phyloP scores from a whole-genome alignment of 805 yeast species.

The Aciculoconidium aculeatum region DNA sequence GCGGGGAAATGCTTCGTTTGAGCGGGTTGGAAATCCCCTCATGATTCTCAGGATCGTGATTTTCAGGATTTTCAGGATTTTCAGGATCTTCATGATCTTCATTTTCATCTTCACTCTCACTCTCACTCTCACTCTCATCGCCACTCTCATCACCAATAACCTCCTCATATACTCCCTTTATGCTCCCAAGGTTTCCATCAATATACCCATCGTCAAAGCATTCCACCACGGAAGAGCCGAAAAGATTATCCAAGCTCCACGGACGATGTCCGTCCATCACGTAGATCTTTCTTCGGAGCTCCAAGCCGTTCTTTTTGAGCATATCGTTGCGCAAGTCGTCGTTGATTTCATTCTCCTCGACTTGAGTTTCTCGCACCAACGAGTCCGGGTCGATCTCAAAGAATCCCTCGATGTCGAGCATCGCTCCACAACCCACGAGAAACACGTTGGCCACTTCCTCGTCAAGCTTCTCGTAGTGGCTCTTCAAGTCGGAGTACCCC shows the following conservation, averaged over 20 bases:
- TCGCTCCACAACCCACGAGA: slow-evolving; percentile 89
- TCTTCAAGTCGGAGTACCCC: slow-evolving; percentile 76
- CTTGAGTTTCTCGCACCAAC: slow-evolving; percentile 34
- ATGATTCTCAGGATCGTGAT: slow-evolving; percentile 2
- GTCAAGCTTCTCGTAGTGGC: slow-evolving; percentile 60
- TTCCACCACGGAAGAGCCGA: slow-evolving; percentile 69
- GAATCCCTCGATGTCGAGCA: slow-evolving; percentile 76
- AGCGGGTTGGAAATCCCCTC: too few species aligned
- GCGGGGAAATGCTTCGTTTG: too few species aligned
- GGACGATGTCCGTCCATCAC: slow-evolving; percentile 92
- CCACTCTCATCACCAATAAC: slow-evolving; percentile 30
- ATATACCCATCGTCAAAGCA: slow-evolving; percentile 87
- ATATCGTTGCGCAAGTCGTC: slow-evolving; percentile 16
- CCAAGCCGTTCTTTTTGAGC: slow-evolving; percentile 10
- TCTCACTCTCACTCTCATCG: slow-evolving; percentile 31
- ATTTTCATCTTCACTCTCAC: slow-evolving; percentile 20
- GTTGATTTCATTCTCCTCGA: slow-evolving; percentile 6
- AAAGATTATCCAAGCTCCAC: slow-evolving; percentile 91
- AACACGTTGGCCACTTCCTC: slow-evolving; percentile 70
- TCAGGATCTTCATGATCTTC: slow-evolving; percentile 29
- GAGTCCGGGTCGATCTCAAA: slow-evolving; percentile 57
- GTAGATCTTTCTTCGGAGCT: slow-evolving; percentile 56
- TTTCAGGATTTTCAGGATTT: slow-evolving; percentile 20
- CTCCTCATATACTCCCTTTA: slow-evolving; percentile 55
- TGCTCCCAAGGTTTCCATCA: slow-evolving; percentile 50